Evolutionary conservation across 805 yeast species (phyloP), one percentile per base, ranked within the genome.

Genomic region (Brettanomyces anomalus): DNA sequence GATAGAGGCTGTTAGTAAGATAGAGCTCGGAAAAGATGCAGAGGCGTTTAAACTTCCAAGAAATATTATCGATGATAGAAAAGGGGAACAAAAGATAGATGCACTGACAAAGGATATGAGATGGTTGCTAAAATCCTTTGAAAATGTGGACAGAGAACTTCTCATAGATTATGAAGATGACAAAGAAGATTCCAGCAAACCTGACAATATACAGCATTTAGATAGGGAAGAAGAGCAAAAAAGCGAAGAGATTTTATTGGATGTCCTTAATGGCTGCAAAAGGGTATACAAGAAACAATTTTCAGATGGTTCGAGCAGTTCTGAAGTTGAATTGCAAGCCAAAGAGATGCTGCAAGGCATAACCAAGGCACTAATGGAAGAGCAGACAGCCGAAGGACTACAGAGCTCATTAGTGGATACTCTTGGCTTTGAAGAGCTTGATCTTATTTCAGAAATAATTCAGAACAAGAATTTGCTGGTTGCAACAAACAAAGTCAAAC

Each of bases 351-450:
- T 62, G 14, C 55, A 53, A 5, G 48, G 59, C 13, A 60, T 70
- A 3, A 46, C 64, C 37, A 39, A 52, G 51, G 61, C 65, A 1
- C 39, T 76, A 3, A 51, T 55, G 3, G 52, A 67, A 0, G 65
- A 65, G 16, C 49, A 63, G 6, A 62, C 70, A 8, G 81, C 78
- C 35, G 83, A 76, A 31, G 78, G 74, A 33, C 54, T 85, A 11
- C 96, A 89, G 54, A 77, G 85, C 5, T 65, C 76, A 5, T 62
- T 93, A 35, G 78, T 86, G 46, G 96, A 88, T 57, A 68, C 85
- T 6, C 60, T 93, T 1, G 98, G 98, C 0, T 83, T 79, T 51
- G 96, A 87, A 20, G 84, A 86, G 55, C 72, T 93, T 47, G 96
- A 87, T 42, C 61, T 89, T 40, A 84, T 89, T 8, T 71, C 87